Percentiles rank a stretch among this genome's conserved stretches.
These are phyloP conservation scores for Saturnispora bothae DNA, from an alignment of 805 yeast species.

Conservation along the genomic window DNA sequence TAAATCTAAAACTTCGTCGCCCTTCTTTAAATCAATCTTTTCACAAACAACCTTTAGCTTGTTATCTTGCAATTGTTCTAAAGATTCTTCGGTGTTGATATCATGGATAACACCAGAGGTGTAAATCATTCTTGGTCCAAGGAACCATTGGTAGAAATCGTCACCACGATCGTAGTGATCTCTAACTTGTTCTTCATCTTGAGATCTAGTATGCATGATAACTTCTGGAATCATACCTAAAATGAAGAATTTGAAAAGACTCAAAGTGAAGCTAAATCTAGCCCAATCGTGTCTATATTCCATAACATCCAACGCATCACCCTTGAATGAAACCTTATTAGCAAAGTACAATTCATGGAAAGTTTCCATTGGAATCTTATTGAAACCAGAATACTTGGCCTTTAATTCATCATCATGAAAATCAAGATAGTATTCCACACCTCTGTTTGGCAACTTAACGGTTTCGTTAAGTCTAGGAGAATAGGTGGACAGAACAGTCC, in stretches of 20 bases:
- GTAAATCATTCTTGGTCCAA: slow-evolving; percentile 91
- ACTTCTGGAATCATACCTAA: slow-evolving; percentile 90
- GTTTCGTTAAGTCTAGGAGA: slow-evolving; percentile 78
- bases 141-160: slow-evolving; percentile 87
- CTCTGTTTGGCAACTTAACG: slow-evolving; percentile 63
- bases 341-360: slow-evolving; percentile 83
- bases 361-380: slow-evolving; percentile 85
- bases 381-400: slow-evolving; percentile 56
- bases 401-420: slow-evolving; percentile 67
- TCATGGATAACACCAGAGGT: slow-evolving; percentile 79
- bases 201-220: slow-evolving; percentile 82
- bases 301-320: slow-evolving; percentile 73
- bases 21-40: slow-evolving; percentile 62
- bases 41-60: slow-evolving; percentile 81
- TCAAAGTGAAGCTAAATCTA: slow-evolving; percentile 62
- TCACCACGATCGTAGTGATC: slow-evolving; percentile 96
- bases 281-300: slow-evolving; percentile 93
- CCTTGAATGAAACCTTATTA: slow-evolving; percentile 76
- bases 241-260: slow-evolving; percentile 69
- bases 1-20: slow-evolving; percentile 69
- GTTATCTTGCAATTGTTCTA: slow-evolving; percentile 80
- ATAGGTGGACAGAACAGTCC: slow-evolving; percentile 68
- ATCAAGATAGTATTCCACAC: slow-evolving; percentile 70
- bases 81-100: slow-evolving; percentile 57
- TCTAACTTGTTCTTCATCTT: slow-evolving; percentile 93